A percentile compares a stretch with the other conserved stretches of the same genome.
phyloP scores from a whole-genome alignment of 1,139 yeast genomes.

The Lodderomyces oxycetoniae region DNA sequence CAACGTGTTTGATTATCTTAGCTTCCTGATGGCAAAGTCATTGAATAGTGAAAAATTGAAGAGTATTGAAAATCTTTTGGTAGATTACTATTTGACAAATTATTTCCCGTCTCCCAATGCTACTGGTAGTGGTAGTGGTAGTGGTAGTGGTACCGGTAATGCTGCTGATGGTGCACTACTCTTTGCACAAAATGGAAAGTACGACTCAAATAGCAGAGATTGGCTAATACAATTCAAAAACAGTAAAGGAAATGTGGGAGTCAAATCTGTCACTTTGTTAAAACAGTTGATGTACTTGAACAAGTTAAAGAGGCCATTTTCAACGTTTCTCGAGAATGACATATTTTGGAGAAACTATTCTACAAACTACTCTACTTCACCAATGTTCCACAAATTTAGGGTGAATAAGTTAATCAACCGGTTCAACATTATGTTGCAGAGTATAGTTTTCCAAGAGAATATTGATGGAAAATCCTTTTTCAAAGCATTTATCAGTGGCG shows the following conservation, averaged over 20 bases:
- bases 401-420: conserved; percentile 46
- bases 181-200: conserved; percentile 35
- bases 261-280: conserved; percentile 39
- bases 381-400: conserved; percentile 31
- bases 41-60: conserved; percentile 27
- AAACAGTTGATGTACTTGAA: conserved; percentile 29
- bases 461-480: conserved; percentile 14
- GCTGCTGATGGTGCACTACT: too few relatives aligned
- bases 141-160: too few relatives aligned
- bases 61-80: conserved; percentile 42
- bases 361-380: conserved; percentile 25
- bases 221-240: conserved; percentile 28
- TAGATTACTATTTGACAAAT: conserved; percentile 29
- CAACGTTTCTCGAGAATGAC: conserved; percentile 37
- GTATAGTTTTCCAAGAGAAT: conserved; percentile 26
- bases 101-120: conserved; percentile 21
- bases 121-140: too few relatives aligned
- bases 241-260: not conserved
- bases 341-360: conserved; percentile 37
- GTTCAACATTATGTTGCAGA: conserved; percentile 44
- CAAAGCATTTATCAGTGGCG: conserved; percentile 8
- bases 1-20: conserved; percentile 39
- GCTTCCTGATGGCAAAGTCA: conserved; percentile 31
- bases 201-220: conserved; percentile 27
- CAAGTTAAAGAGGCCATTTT: conserved; percentile 31